Conservation (phyloP, 2,329 filamentous ascomycete species). For the Pseudocercospora pini-densiflorae region DNA sequence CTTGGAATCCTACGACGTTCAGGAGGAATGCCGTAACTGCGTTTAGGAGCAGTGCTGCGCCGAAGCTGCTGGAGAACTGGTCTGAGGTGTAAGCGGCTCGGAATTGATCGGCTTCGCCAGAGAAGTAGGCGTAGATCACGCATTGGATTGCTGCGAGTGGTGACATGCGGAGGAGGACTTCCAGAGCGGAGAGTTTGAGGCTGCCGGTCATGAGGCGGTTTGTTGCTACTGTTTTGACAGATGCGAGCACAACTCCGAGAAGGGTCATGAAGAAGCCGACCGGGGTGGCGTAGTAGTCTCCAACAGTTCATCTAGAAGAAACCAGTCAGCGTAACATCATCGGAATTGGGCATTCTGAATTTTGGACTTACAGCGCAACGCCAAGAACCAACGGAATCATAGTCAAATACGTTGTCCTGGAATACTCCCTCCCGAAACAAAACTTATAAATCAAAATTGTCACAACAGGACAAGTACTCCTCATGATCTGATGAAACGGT, state of each 20-base stretch:
- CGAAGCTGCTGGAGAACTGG: slow-evolving; percentile 59
- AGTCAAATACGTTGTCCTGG: slow-evolving; percentile 61
- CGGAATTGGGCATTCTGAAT: no score
- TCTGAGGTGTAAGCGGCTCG: slow-evolving; percentile 16
- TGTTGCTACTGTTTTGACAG: slow-evolving; percentile 64
- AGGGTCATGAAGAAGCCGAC: slow-evolving; percentile 49
- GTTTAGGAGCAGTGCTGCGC: slow-evolving; percentile 53
- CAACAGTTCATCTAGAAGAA: slow-evolving; percentile 54
- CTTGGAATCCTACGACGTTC: slow-evolving; percentile 44
- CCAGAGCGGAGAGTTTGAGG: slow-evolving; percentile 61
- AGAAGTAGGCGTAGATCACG: slow-evolving; percentile 27
- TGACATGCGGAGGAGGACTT: slow-evolving; percentile 56
- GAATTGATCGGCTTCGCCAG: slow-evolving; percentile 26
- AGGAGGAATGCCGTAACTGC: slow-evolving; percentile 42
- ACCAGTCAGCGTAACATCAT: background rate
- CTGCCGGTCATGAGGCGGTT: slow-evolving; percentile 68
- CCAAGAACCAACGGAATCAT: slow-evolving; percentile 65
- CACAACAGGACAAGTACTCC: slow-evolving; percentile 65
- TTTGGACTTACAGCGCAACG: slow-evolving; percentile 50
- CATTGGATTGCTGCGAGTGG: slow-evolving; percentile 30
- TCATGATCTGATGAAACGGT: slow-evolving; percentile 69
- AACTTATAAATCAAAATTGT: slow-evolving; percentile 65
- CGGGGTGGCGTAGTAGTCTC: slow-evolving; percentile 66
- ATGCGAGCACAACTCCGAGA: slow-evolving; percentile 45
- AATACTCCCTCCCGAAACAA: slow-evolving; percentile 61